Conservation (phyloP, 1,139 yeast species). For the Nakaseomyces sp. region DNA sequence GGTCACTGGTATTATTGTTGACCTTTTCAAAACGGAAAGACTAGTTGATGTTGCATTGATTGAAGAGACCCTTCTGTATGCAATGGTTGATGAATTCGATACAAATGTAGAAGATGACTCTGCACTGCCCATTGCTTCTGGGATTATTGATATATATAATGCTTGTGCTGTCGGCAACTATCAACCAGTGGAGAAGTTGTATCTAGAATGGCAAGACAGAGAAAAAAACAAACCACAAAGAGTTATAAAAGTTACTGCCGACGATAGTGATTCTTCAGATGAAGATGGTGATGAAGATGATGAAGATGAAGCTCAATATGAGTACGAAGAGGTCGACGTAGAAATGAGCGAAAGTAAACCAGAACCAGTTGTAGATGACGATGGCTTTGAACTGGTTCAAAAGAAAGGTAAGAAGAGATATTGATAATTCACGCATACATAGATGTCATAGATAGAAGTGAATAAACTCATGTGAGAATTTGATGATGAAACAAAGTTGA, state of each 20-base stretch:
- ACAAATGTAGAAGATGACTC: conserved; percentile 83
- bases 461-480: too few species aligned
- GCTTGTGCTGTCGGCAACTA: conserved; percentile 51
- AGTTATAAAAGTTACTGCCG: conserved; percentile 36
- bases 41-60: conserved; percentile 67
- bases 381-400: conserved; percentile 84
- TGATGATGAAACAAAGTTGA: too few species aligned
- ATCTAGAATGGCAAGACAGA: conserved; percentile 48
- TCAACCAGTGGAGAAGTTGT: conserved; percentile 48
- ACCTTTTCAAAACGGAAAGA: conserved; percentile 54
- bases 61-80: conserved; percentile 77
- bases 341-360: conserved; percentile 30
- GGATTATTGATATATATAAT: conserved; percentile 56
- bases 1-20: conserved; percentile 78
- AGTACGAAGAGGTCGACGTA: conserved; percentile 16
- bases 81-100: conserved; percentile 93
- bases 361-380: conserved; percentile 75
- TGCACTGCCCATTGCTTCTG: conserved; percentile 63
- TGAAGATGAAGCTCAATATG: conserved; percentile 33
- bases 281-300: conserved; percentile 36
- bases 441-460: background rate
- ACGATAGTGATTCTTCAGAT: conserved; percentile 44
- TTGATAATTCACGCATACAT: conserved; percentile 16
- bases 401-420: conserved; percentile 48
- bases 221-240: conserved; percentile 35